These are phyloP conservation scores for Alternaria triticina DNA, from an alignment of 2,329 filamentous ascomycete genomes.

Conservation along the genomic window DNA sequence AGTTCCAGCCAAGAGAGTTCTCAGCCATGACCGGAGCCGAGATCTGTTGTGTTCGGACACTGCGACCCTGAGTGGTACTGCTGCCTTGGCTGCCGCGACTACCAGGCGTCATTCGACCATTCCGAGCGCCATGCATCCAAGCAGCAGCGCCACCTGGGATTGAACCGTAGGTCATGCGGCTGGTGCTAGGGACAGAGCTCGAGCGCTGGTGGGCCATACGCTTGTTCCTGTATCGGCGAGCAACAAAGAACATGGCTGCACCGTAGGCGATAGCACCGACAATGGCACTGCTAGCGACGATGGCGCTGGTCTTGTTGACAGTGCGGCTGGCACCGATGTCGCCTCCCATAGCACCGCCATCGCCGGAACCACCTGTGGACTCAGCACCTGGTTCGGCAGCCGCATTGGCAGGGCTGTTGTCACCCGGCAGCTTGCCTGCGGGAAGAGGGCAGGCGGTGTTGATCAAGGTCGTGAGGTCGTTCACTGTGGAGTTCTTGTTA, in stretches of 20 bases:
- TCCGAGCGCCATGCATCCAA: slow-evolving; percentile 55
- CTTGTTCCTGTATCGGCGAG: slow-evolving; percentile 87
- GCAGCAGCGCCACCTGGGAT: slow-evolving; percentile 54
- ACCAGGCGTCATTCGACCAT: slow-evolving; percentile 48
- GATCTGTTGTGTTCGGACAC: slow-evolving; percentile 73
- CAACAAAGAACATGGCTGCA: slow-evolving; percentile 92
- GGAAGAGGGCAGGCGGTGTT: slow-evolving; percentile 80
- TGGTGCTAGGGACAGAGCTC: slow-evolving; percentile 76
- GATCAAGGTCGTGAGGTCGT: slow-evolving; percentile 78
- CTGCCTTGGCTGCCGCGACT: slow-evolving; percentile 49
- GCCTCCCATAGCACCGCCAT: slow-evolving; percentile 58
- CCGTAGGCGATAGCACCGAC: slow-evolving; percentile 85
- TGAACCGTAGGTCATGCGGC: slow-evolving; percentile 55
- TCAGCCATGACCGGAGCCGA: slow-evolving; percentile 90
- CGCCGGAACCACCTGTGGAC: slow-evolving; percentile 43
- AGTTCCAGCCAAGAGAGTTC: slow-evolving; percentile 97
- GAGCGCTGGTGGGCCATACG: slow-evolving; percentile 77
- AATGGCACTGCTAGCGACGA: slow-evolving; percentile 78
- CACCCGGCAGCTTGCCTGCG: slow-evolving; percentile 52
- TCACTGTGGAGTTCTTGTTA: slow-evolving; percentile 69
- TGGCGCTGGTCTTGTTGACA: slow-evolving; percentile 68
- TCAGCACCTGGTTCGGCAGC: slow-evolving; percentile 47
- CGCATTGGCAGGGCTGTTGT: slow-evolving; percentile 48
- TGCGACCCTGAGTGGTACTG: slow-evolving; percentile 69
- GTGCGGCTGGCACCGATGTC: slow-evolving; percentile 61